Evolutionary conservation across 352 stramenopile species (phyloP), one percentile per base, ranked within the genome.

Genomic region (Globisporangium heterothallicum): DNA sequence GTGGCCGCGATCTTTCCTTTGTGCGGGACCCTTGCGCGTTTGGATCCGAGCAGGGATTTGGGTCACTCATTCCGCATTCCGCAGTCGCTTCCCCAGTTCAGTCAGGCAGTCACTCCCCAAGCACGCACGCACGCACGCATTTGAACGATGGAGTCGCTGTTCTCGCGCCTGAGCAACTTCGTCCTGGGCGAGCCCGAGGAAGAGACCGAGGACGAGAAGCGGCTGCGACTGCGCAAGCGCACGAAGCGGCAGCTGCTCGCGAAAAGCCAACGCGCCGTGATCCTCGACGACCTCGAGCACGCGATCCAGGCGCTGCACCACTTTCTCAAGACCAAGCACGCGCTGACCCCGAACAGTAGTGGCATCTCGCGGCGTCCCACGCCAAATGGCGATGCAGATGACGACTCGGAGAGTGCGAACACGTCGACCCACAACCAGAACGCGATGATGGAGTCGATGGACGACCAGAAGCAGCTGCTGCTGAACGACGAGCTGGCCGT

Each of bases 251-350:
- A 83, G 51, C 61, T 90, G 42, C 70, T 90, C 32, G 68, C 77
- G 64, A 88, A 89, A 55, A 87, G 73, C 47, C 77, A 92, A 54
- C 78, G 82, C 51, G 65, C 65, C 32, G 80, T 90, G 47, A 73
- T 92, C 29, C 78, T 92, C 42, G 82, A 92, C 35, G 82, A 92
- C 57, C 70, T 92, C 5, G 81, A 92, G 63, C 70, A 65, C 48
- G 73, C 77, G 2, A 68, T 92, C 34, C 64, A 71, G 21, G 69
- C 73, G 8, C 57, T 92, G 29, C 61, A 70, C 19, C 74, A 81
- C 41, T 84, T 80, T 29, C 47, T 84, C 47, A 53, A 75, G 10
- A 56, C 47, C 34, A 88, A 78, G 53, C 65, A n/a, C n/a, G n/a
- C n/a, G n/a, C n/a, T n/a, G n/a, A n/a, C n/a, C n/a, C n/a, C n/a